A percentile compares a stretch with the other conserved stretches of the same genome.
Evolutionary conservation across 1,139 yeast species (phyloP).

Genomic region (Dujonia santamariae): DNA sequence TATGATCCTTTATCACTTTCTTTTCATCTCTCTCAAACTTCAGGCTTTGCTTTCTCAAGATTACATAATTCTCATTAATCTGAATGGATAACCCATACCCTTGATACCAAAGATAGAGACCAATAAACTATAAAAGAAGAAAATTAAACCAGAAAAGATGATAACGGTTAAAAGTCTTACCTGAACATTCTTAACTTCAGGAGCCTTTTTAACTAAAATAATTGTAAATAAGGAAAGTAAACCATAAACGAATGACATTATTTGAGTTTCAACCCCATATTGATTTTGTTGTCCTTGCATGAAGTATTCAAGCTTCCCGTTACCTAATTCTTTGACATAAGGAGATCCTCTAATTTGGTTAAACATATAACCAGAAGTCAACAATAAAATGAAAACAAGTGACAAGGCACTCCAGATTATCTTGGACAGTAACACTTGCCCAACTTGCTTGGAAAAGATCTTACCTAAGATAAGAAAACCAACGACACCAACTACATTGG

Average conservation of each 20-base stretch:
- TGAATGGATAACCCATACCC: slow-evolving; percentile 61
- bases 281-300: slow-evolving; percentile 68
- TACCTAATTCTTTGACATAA: slow-evolving; percentile 54
- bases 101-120: slow-evolving; percentile 56
- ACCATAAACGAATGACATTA: slow-evolving; percentile 63
- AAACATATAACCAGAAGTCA: slow-evolving; percentile 91
- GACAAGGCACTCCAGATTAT: slow-evolving; percentile 64
- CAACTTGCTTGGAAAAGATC: slow-evolving; percentile 33
- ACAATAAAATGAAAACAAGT: slow-evolving; percentile 60
- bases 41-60: too few relatives aligned
- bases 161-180: slow-evolving; percentile 44
- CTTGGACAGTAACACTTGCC: slow-evolving; percentile 24
- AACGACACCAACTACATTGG: slow-evolving; percentile 36
- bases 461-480: slow-evolving; percentile 17
- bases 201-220: slow-evolving; percentile 46
- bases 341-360: slow-evolving; percentile 80
- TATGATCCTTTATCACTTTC: too few relatives aligned
- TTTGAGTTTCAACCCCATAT: slow-evolving; percentile 80
- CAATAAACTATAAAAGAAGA: slow-evolving; percentile 52
- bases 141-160: slow-evolving; percentile 36
- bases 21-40: background rate
- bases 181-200: slow-evolving; percentile 39
- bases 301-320: slow-evolving; percentile 63
- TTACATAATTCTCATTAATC: slow-evolving; percentile 25
- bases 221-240: slow-evolving; percentile 48